Evolutionary conservation across 495 filamentous ascomycete species (phyloP).

Genomic region (Aspergillus conjunctus): DNA sequence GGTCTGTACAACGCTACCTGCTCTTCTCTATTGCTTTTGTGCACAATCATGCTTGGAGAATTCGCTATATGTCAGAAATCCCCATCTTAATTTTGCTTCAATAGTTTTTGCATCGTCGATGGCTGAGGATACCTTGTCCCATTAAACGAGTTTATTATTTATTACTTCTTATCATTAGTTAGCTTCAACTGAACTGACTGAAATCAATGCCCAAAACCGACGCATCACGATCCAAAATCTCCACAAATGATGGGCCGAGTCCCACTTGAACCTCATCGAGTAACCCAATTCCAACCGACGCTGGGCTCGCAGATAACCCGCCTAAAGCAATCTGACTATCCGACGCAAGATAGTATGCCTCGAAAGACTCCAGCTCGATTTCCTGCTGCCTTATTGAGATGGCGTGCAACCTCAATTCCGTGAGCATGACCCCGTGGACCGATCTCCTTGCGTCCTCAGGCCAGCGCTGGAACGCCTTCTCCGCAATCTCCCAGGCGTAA

Average conservation of each 20-base stretch:
- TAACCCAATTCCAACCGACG: not conserved
- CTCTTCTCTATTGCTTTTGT: too few species aligned
- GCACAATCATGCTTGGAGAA: too few species aligned
- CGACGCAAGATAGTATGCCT: constrained; percentile 1
- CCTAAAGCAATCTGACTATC: not conserved
- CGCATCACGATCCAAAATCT: too few species aligned
- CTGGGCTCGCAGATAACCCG: not conserved
- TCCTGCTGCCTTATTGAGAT: constrained; percentile 6
- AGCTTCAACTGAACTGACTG: too few species aligned
- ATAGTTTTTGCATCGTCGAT: too few species aligned
- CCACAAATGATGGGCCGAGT: not conserved
- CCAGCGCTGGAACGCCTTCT: constrained; percentile 17
- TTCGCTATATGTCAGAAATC: too few species aligned
- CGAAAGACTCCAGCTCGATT: not conserved
- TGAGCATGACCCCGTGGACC: constrained; percentile 13
- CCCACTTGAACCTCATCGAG: not conserved
- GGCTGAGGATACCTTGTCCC: too few species aligned
- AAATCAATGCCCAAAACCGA: too few species aligned
- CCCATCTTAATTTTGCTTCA: too few species aligned
- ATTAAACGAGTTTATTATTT: too few species aligned
- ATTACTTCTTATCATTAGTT: too few species aligned
- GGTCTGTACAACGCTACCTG: too few species aligned
- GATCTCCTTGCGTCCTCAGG: constrained; percentile 14
- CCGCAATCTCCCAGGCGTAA: constrained; percentile 14
- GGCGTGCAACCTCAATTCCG: constrained; percentile 1